Evolutionary conservation across 73 alveolate species (phyloP), one percentile per base, ranked within the genome.

Genomic region (Blepharisma stoltei): DNA sequence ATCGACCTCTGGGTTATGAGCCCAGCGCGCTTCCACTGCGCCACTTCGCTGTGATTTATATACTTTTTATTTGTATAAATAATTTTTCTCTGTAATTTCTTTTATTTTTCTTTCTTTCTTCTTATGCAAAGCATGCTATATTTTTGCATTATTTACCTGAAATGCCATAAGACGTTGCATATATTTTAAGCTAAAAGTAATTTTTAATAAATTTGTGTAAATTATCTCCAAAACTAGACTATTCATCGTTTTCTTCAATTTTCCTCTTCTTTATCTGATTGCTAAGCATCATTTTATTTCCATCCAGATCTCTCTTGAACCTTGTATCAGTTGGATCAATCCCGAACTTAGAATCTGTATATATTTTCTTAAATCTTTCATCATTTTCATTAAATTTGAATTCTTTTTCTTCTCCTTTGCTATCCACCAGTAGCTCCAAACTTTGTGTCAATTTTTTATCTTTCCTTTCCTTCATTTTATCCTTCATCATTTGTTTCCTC

Each of bases 261-360:
- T 60, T 60, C 5, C 73, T n/a, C 46, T 60, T 60, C 46, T 60
- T 14, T n/a, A 60, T 60, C 5, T 60, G 73, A 14, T 2, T 14
- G 73, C 23, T 60, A n/a, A 60, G 73, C 23, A 60, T 14, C 14
- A 1, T n/a, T 25, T 60, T 60, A 38, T 60, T 60, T 2, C 73
- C 73, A 25, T 60, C 73, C 14, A 38, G 5, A 25, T 69, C 83
- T 77, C 79, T 88, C 71, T 84, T 91, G 81, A 88, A 88, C 66
- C 81, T 81, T 73, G 85, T 91, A 78, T 88, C 79, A 49, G 97
- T 91, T 43, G 97, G 97, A 88, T 91, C 97, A 32, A 91, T 70
- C 3, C 95, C 97, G 76, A 77, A 91, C 53, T 76, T 92, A 54
- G 68, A 79, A 85, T 89, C 87, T 77, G 80, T 81, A 49, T 78